Base-by-base conservation (phyloP, 805 yeast species). In the Ogataea neopini region DNA sequence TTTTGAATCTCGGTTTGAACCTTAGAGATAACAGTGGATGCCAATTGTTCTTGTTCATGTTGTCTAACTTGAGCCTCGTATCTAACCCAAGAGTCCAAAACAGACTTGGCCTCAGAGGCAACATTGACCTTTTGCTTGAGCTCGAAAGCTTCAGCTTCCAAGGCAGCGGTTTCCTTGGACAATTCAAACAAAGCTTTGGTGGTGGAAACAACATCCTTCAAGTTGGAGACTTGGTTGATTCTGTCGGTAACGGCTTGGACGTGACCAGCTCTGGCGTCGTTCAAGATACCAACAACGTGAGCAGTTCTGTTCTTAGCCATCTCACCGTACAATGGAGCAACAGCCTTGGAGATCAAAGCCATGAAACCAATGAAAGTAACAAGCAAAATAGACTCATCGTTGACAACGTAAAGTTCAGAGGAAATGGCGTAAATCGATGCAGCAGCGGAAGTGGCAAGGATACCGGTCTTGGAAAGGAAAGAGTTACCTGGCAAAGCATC, bases 51-150 rank as follows among this genome's bases (percentile, higher is more conserved):
- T 80, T 94, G 99, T 80, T 94, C 96, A 67, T 83, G 75, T 78
- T 89, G 96, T 78, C 97, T 92, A 60, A 91, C 94, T 69, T 89
- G 90, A 60, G 88, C 86, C 79, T 94, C 99, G 74, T 87, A 88
- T 82, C 98, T 88, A 63, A 91, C 97, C 99, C 99, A 94, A 13
- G 98, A 89, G 75, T 94, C 99, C 68, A 94, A 83, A 52, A 92
- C 96, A 49, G 94, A 75, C 77, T 87, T 90, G 66, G 98, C 98
- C 79, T 90, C 96, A 54, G 76, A 62, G 49, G 96, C 92, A 59
- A 90, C 80, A 54, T 84, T 90, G 58, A 88, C 90, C 68, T 84
- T 73, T 79, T 94, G 99, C 78, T 90, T 86, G 70, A 88, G 81
- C 76, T 88, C 96, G 66, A 91, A 94, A 48, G 92, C 83, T 74